Evolutionary conservation across 805 yeast species (phyloP).

Genomic region (Monosporozyma solicola): DNA sequence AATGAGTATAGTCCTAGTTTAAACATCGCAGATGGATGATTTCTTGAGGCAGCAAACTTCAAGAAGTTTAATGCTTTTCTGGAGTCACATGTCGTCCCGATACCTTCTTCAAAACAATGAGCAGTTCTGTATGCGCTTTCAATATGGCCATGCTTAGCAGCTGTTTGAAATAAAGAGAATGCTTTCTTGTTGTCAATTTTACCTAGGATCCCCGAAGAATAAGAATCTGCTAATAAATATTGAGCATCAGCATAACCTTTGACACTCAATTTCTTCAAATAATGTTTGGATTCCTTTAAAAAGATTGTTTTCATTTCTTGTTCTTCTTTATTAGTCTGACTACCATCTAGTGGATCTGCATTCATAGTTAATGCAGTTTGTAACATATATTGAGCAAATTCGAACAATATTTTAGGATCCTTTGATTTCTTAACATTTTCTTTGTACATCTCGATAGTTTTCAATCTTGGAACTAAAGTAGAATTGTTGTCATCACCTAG

Average conservation of each 20-base stretch:
- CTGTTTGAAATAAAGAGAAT: conserved; percentile 66
- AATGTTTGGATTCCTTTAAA: conserved; percentile 66
- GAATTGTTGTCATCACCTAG: conserved; percentile 40
- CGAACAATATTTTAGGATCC: conserved; percentile 81
- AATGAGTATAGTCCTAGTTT: conserved; percentile 83
- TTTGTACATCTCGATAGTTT: conserved; percentile 80
- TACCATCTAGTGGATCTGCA: conserved; percentile 56
- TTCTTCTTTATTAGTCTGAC: conserved; percentile 24
- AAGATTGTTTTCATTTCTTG: conserved; percentile 41
- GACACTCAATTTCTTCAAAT: conserved; percentile 62
- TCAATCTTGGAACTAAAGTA: conserved; percentile 60
- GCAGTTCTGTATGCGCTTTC: conserved; percentile 91
- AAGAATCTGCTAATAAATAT: conserved; percentile 83
- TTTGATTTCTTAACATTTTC: conserved; percentile 75
- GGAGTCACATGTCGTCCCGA: conserved; percentile 85
- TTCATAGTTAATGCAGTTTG: conserved; percentile 70
- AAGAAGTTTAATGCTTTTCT: conserved; percentile 76
- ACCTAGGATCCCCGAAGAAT: conserved; percentile 75
- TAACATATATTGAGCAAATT: conserved; percentile 83
- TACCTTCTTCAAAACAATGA: conserved; percentile 85
- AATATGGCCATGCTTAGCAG: conserved; percentile 89
- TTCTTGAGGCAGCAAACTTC: conserved; percentile 79
- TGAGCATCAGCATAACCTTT: conserved; percentile 87
- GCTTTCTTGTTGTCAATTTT: conserved; percentile 73
- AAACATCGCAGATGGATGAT: conserved; percentile 96